These are phyloP conservation scores for Intubia oerlemansii DNA, from an alignment of 2,329 filamentous ascomycete species.

Conservation along the genomic window DNA sequence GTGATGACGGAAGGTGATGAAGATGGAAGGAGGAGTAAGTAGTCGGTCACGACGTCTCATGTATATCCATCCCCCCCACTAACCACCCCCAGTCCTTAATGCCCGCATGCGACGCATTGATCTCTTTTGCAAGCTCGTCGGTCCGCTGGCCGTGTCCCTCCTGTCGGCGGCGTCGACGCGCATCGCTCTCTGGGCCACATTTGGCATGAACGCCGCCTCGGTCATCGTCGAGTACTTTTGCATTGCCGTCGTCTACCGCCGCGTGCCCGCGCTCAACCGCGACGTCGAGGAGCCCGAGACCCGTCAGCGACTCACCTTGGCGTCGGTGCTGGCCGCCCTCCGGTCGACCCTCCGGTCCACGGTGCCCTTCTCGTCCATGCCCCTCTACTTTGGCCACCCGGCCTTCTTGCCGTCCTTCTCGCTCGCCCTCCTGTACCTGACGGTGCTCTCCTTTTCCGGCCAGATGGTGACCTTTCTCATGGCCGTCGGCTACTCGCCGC, in stretches of 20 bases:
- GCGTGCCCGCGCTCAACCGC: constrained; percentile 7
- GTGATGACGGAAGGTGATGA: constrained; percentile 23
- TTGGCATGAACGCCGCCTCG: constrained; percentile 24
- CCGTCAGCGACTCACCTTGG: neutral
- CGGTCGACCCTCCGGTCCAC: constrained; percentile 1
- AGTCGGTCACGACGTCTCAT: too few species aligned
- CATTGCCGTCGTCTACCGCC: constrained; percentile 19
- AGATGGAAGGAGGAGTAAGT: too few species aligned
- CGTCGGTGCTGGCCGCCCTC: neutral
- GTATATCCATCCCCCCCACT: too few species aligned
- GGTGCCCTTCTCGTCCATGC: constrained; percentile 11
- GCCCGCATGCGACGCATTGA: constrained; percentile 36
- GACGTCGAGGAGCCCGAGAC: neutral
- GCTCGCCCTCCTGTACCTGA: constrained; percentile 37
- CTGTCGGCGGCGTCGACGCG: constrained; percentile 22
- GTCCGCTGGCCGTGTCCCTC: constrained; percentile 27
- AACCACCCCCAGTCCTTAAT: constrained; percentile 21
- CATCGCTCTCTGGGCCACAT: constrained; percentile 22
- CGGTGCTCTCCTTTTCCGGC: constrained; percentile 33
- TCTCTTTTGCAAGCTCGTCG: constrained; percentile 33
- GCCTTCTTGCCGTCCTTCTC: constrained; percentile 40
- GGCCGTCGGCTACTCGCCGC: constrained; percentile 25
- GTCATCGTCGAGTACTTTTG: constrained; percentile 22
- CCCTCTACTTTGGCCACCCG: constrained; percentile 28
- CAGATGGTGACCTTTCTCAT: constrained; percentile 46